Evolutionary conservation across 75 land plant genomes (phyloP).

Genomic region (Pinus taeda): DNA sequence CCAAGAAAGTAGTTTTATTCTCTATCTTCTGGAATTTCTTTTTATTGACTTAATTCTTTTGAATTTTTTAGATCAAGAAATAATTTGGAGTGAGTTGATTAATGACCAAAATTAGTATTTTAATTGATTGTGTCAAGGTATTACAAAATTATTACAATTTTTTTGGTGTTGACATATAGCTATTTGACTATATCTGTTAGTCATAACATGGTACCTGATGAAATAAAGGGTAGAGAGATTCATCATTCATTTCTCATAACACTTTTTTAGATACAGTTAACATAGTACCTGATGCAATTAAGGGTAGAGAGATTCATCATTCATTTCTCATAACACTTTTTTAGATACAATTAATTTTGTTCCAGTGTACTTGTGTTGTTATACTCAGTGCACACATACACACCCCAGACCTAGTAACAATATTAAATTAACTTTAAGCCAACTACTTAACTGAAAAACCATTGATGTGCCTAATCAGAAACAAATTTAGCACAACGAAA

Average conservation of each 20-base stretch:
- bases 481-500: too few species aligned
- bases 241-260: slow-evolving; percentile 88
- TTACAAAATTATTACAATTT: slow-evolving; percentile 53
- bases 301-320: too few species aligned
- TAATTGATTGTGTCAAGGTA: slow-evolving; percentile 41
- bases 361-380: neutral
- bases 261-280: slow-evolving; percentile 62
- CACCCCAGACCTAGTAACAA: too few species aligned
- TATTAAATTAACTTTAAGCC: neutral
- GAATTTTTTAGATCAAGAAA: neutral
- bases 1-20: neutral
- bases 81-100: too few species aligned
- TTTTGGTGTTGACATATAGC: slow-evolving; percentile 77
- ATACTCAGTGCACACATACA: neutral
- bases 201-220: slow-evolving; percentile 87
- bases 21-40: neutral
- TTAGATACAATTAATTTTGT: neutral
- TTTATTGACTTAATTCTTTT: neutral
- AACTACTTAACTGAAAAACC: too few species aligned
- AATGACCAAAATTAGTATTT: neutral
- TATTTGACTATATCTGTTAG: slow-evolving; percentile 83
- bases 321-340: too few species aligned
- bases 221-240: slow-evolving; percentile 84
- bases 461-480: too few species aligned
- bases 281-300: too few species aligned